Evolutionary conservation across 1,284 basidiomycete species (phyloP).

Genomic region (Meripilus lineatus): DNA sequence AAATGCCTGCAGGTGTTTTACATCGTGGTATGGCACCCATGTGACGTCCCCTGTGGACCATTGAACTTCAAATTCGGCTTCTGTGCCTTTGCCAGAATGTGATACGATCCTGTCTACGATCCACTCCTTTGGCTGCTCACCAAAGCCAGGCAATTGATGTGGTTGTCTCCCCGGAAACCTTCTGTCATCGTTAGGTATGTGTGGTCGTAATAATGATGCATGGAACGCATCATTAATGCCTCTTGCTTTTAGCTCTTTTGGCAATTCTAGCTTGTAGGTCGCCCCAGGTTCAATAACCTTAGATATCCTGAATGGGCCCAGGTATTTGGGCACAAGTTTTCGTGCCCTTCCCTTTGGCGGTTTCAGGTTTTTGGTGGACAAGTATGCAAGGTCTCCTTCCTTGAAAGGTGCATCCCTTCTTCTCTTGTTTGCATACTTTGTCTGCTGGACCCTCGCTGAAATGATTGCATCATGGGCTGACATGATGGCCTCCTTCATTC

Average conservation of each 20-base stretch:
- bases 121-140: slow-evolving; percentile 20
- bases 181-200: slow-evolving; percentile 26
- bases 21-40: slow-evolving; percentile 21
- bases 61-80: no score
- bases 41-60: no score
- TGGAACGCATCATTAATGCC: no score
- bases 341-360: slow-evolving; percentile 22
- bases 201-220: slow-evolving; percentile 20
- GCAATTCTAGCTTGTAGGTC: slow-evolving; percentile 20
- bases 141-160: no score
- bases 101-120: slow-evolving; percentile 22
- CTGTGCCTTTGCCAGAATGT: no score
- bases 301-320: slow-evolving; percentile 26
- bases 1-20: slow-evolving; percentile 2
- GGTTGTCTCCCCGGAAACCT: slow-evolving; percentile 18
- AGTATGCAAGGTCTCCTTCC: slow-evolving; percentile 25
- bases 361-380: no score
- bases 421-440: slow-evolving; percentile 15
- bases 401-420: slow-evolving; percentile 9
- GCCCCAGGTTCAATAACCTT: slow-evolving; percentile 17
- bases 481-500: slow-evolving; percentile 9
- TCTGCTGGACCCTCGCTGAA: slow-evolving; percentile 23
- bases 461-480: slow-evolving; percentile 25
- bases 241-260: no score
- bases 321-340: slow-evolving; percentile 32